Evolutionary conservation across 139 green algal species (phyloP).

Genomic region (Asterochloris erici): DNA sequence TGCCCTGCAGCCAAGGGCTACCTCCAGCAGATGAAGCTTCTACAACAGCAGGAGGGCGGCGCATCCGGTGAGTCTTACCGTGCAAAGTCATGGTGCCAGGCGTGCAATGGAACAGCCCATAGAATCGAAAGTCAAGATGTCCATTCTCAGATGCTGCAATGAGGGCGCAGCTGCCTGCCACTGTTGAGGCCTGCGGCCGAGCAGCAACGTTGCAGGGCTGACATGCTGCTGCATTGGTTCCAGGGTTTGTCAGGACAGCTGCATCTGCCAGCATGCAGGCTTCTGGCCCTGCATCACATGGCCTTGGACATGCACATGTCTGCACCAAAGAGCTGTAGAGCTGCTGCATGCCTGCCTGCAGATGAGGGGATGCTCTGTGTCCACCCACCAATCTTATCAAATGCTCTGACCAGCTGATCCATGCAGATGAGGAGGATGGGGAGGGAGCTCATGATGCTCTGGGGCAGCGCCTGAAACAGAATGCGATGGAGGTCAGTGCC

Average conservation of each 20-base stretch:
- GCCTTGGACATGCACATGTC: too few species aligned
- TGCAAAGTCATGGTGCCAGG: neutral
- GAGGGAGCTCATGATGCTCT: constrained; percentile 27
- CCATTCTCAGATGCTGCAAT: too few species aligned
- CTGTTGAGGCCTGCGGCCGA: too few species aligned
- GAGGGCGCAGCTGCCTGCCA: too few species aligned
- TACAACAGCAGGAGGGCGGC: constrained; percentile 24
- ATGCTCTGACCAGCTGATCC: too few species aligned
- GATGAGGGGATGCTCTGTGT: neutral
- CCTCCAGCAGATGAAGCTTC: constrained; percentile 51
- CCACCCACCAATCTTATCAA: neutral
- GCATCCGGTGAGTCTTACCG: neutral
- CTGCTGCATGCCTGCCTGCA: neutral
- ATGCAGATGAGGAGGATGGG: constrained; percentile 7
- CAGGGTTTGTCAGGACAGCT: too few species aligned
- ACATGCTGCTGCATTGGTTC: too few species aligned
- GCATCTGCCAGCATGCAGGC: too few species aligned
- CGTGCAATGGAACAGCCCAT: neutral
- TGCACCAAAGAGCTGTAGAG: neutral
- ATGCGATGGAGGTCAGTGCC: constrained; percentile 45
- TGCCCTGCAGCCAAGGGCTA: constrained; percentile 69
- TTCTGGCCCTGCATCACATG: too few species aligned
- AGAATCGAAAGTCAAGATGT: neutral
- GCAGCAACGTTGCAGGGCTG: too few species aligned
- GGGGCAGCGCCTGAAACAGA: constrained; percentile 36